Base-by-base conservation (phyloP, 306 rosid species). In the Vigna angularis region DNA sequence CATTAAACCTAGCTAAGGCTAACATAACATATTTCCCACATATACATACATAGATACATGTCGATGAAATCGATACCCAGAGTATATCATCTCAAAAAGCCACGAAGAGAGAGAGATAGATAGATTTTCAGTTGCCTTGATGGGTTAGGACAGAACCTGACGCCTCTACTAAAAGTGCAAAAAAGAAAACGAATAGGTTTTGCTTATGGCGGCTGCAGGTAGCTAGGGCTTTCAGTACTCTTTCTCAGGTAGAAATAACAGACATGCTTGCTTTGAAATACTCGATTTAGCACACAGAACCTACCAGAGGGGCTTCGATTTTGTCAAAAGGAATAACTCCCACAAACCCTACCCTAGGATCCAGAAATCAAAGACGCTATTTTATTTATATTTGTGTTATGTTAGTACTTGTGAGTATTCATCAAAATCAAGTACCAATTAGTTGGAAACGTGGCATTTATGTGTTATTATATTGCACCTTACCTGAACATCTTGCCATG, bases 401-500 rank as follows among this genome's bases (percentile, higher is more conserved):
- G 50, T 49, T 66, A 48, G 51, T 66, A 48, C 44, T 53, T 53
- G 8, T 9, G 20, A 30, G 22, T 28, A 65, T 18, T 65, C 24
- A 44, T 44, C 72, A 42, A 44, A 20, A 66, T 66, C 18, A 42
- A 66, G 50, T 11, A 17, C 16, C 1, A 65, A 65, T 65, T 65
- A 48, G 15, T 24, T 47, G 40, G 24, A 68, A 68, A 67, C 7
- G 36, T 22, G 56, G 40, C 24, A 6, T 40, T 8, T 59, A 30
- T 61, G n/a, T 10, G 9, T n/a, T n/a, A 42, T 20, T 66, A 66
- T 66, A 44, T 42, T 66, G 72, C 72, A 42, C 30, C 34, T 66
- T 70, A 80, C 94, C 96, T 94, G 98, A 66, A 79, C 56, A 87
- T 91, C 93, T 91, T 91, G 98, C 94, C 93, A 96, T 48, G 99